These are phyloP conservation scores for Hymenoscyphus infarciens DNA, from an alignment of 2,329 filamentous ascomycete species.

Conservation along the genomic window DNA sequence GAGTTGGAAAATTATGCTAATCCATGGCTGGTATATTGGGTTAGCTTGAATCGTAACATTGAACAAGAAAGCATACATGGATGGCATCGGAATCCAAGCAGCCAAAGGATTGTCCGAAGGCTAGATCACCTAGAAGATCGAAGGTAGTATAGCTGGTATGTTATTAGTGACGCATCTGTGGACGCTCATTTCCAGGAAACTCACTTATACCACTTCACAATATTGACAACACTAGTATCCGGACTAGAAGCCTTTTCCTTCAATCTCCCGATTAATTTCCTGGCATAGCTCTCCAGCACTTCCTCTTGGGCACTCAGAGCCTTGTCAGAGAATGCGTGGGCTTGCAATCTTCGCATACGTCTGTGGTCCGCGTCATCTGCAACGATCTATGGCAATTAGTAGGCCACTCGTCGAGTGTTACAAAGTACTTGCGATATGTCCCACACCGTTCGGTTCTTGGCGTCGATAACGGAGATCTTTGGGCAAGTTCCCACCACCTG, in stretches of 20 bases:
- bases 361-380: conserved; percentile 24
- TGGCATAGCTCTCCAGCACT: conserved; percentile 18
- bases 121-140: conserved; percentile 38
- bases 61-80: not conserved
- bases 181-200: not conserved
- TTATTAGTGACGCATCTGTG: not conserved
- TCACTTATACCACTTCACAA: conserved; percentile 6
- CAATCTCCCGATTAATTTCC: conserved; percentile 10
- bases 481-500: not conserved
- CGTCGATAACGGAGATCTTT: not conserved
- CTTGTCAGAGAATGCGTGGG: conserved; percentile 35
- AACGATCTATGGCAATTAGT: not conserved
- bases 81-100: conserved; percentile 22
- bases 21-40: conserved; percentile 2
- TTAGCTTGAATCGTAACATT: not conserved
- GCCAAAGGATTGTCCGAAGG: conserved; percentile 34
- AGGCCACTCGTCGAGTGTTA: not conserved
- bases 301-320: conserved; percentile 34
- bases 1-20: not conserved
- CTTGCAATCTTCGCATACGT: conserved; percentile 31
- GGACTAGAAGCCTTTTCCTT: conserved; percentile 28
- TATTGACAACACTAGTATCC: not conserved
- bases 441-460: not conserved
- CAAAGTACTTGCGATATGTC: not conserved
- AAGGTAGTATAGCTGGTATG: conserved; percentile 32